Evolutionary conservation across 1,139 yeast species (phyloP), one percentile per base, ranked within the genome.

Genomic region (Candida pseudoviswanathii): DNA sequence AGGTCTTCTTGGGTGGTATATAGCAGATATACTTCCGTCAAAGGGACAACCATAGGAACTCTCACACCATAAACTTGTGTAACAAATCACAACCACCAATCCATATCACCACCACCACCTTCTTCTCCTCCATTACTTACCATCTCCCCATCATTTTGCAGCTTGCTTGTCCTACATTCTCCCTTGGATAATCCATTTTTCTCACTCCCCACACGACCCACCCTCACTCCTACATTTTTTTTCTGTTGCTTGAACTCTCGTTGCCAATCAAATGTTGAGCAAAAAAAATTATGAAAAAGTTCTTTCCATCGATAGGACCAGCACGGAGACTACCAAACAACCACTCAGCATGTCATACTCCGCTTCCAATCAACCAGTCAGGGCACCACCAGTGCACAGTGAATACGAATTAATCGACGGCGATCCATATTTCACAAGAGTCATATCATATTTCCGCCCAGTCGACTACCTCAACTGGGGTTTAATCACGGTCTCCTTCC

Each of bases 371-470:
- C 67, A 68, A 58, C 81, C 81, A 47, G 68, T 76, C 34, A 74
- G 81, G 65, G 66, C 75, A 22, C 73, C 70, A 27, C 75, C 79
- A 38, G 70, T 76, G 34, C 66, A 67, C 52, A 65, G 78, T 21
- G 80, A 76, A 60, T 75, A 75, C 57, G 81, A 77, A 61, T 64
- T 76, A 51, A 89, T 89, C 62, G 96, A 89, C 65, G 78, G 81
- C 50, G 96, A 89, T 66, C 96, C 96, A 40, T 84, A 85, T 57
- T 86, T 89, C 68, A 62, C 67, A 49, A 77, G 89, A 56, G 96
- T 89, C 32, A 82, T 89, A 26, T 73, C 84, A 43, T 89, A 85
- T 71, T 82, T 89, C 68, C 78, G 96, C 64, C 67, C 80, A 22
- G 75, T 85, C 8, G 96, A 89, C 68, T 82, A 81, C 61, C 79